Evolutionary conservation across 371 early-diverging fungal species (phyloP).

Genomic region (Mucor racemosus): DNA sequence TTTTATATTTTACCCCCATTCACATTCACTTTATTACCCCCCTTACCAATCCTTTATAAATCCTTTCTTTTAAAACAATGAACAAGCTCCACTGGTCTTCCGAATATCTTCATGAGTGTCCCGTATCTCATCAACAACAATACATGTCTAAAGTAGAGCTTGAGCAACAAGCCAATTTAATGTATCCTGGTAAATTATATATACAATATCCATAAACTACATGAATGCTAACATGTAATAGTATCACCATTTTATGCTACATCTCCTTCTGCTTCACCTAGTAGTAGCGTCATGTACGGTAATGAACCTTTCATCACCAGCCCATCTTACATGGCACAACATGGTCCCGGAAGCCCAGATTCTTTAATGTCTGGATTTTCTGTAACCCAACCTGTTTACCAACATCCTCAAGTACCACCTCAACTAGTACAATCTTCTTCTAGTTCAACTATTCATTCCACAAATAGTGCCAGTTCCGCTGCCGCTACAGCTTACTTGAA

Average conservation of each 20-base stretch:
- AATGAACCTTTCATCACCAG: slow-evolving; percentile 24
- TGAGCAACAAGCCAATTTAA: slow-evolving; percentile 34
- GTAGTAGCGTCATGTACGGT: slow-evolving; percentile 18
- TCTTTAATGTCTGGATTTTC: slow-evolving; percentile 36
- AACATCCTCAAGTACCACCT: slow-evolving; percentile 31
- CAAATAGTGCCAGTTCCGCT: slow-evolving; percentile 28
- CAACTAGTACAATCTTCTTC: slow-evolving; percentile 44
- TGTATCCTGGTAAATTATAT: slow-evolving; percentile 34
- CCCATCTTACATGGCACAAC: slow-evolving; percentile 17
- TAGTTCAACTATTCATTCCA: slow-evolving; percentile 24
- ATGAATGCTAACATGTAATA: slow-evolving; percentile 6
- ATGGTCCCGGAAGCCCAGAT: slow-evolving; percentile 41
- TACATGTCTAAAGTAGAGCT: slow-evolving; percentile 23
- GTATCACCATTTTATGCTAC: slow-evolving; percentile 30
- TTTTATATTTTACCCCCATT: background rate
- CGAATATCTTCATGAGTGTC: slow-evolving; percentile 40
- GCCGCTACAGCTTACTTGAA: slow-evolving; percentile 37
- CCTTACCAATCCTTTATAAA: slow-evolving; percentile 16
- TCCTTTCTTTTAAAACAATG: slow-evolving; percentile 9
- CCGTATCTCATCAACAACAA: slow-evolving; percentile 30
- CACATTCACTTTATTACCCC: slow-evolving; percentile 6
- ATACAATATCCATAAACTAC: too few species aligned
- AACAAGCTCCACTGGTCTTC: slow-evolving; percentile 26
- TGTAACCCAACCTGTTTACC: slow-evolving; percentile 19
- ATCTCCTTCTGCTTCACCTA: slow-evolving; percentile 21